A percentile compares a stretch with the other conserved stretches of the same genome.
These are phyloP conservation scores for Aquilaria agallochum DNA, from an alignment of 441 rosid species.

Conservation along the genomic window DNA sequence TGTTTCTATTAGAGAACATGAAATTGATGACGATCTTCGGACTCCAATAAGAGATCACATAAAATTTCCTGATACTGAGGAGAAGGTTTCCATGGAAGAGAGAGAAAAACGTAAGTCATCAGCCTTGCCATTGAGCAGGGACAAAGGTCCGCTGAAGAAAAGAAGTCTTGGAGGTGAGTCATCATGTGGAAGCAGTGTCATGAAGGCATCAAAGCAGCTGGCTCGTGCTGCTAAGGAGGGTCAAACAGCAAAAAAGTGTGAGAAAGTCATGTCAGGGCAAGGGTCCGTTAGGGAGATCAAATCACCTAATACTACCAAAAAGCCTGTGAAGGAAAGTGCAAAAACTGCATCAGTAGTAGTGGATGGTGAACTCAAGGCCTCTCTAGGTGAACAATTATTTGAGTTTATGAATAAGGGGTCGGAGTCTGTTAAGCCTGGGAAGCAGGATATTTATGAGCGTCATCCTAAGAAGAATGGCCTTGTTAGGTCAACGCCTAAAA, in stretches of 20 bases:
- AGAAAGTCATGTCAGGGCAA: conserved; percentile 28
- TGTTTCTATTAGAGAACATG: conserved; percentile 58
- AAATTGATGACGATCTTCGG: conserved; percentile 52
- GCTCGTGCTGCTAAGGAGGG: conserved; percentile 26
- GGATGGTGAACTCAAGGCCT: conserved; percentile 25
- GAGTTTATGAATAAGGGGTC: conserved; percentile 18
- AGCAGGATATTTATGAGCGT: conserved; percentile 20
- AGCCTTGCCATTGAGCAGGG: conserved; percentile 32
- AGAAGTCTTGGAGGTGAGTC: conserved; percentile 29
- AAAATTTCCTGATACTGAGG: conserved; percentile 53
- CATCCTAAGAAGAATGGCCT: conserved; percentile 26
- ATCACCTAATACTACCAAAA: conserved; percentile 28
- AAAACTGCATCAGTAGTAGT: conserved; percentile 21
- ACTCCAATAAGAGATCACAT: conserved; percentile 85
- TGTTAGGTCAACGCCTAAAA: conserved; percentile 24
- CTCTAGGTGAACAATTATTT: conserved; percentile 42
- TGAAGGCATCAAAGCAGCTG: conserved; percentile 23
- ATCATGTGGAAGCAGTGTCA: conserved; percentile 24
- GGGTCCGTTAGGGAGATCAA: conserved; percentile 36
- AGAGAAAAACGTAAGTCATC: conserved; percentile 28
- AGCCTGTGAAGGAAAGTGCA: conserved; percentile 27
- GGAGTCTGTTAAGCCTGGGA: conserved; percentile 28
- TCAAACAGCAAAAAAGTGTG: conserved; percentile 31
- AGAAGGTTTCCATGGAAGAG: conserved; percentile 21
- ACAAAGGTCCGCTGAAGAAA: conserved; percentile 28